phyloP scores from a whole-genome alignment of 176 grass and related monocot species.

The Oryza nivara region DNA sequence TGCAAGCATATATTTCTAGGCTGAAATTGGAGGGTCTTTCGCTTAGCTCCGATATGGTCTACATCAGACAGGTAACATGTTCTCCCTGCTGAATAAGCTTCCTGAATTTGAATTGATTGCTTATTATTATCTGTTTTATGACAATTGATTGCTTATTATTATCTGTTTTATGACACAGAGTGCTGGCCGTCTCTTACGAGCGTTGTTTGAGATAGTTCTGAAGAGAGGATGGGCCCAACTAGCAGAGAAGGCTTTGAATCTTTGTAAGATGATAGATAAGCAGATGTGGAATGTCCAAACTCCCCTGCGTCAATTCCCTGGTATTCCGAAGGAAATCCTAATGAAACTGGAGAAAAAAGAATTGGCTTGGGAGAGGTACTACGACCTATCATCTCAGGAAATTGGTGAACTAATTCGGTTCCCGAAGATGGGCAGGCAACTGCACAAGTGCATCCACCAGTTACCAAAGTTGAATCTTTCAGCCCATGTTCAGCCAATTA shows the following conservation, averaged over 20 bases:
- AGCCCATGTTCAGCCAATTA: constrained; percentile 95
- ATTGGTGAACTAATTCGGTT: constrained; percentile 90
- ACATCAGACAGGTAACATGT: constrained; percentile 75
- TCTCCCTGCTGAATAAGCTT: background rate
- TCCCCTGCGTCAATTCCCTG: constrained; percentile 81
- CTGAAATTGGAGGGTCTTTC: constrained; percentile 91
- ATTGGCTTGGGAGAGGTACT: constrained; percentile 90
- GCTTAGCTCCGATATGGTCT: constrained; percentile 90
- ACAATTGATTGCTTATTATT: constrained; percentile 39
- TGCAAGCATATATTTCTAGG: constrained; percentile 96
- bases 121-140: constrained; percentile 28
- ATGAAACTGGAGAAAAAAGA: constrained; percentile 98
- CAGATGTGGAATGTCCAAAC: constrained; percentile 98
- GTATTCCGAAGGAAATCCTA: constrained; percentile 92
- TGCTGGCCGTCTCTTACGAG: constrained; percentile 79
- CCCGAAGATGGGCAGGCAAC: constrained; percentile 71
- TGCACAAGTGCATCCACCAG: constrained; percentile 92
- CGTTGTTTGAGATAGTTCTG: constrained; percentile 87
- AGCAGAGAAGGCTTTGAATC: constrained; percentile 89
- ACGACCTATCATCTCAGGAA: constrained; percentile 91
- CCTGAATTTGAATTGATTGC: constrained; percentile 28
- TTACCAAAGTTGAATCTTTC: constrained; percentile 87
- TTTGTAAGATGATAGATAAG: constrained; percentile 98
- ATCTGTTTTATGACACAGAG: constrained; percentile 57
- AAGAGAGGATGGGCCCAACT: constrained; percentile 96